phyloP scores from a whole-genome alignment of 2,329 filamentous ascomycete genomes.

The Stagonosporopsis vannaccii region DNA sequence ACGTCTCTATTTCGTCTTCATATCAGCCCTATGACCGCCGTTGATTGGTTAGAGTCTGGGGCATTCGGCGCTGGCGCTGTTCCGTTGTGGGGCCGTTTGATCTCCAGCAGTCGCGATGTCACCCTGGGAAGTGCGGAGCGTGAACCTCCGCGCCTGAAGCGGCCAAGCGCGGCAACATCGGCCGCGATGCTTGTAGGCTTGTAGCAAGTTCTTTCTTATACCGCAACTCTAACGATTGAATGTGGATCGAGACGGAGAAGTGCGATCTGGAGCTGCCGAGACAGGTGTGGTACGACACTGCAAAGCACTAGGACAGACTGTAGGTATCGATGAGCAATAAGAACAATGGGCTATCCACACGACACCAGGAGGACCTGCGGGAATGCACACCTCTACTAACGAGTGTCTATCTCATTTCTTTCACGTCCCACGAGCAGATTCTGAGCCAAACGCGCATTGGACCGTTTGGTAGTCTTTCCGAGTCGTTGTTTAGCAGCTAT shows the following conservation, averaged over 20 bases:
- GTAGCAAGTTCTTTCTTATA: neutral
- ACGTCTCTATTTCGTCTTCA: no score
- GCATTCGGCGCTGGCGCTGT: no score
- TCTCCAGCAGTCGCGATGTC: slow-evolving; percentile 8
- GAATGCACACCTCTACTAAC: neutral
- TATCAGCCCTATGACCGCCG: no score
- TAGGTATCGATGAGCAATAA: neutral
- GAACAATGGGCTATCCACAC: neutral
- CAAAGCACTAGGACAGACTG: neutral
- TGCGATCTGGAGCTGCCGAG: neutral
- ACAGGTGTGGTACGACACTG: neutral
- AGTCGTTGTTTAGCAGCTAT: no score
- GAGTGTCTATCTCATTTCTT: no score
- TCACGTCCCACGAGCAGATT: no score
- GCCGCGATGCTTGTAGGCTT: neutral
- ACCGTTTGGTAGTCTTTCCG: no score
- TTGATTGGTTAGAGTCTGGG: no score
- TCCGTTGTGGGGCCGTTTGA: slow-evolving; percentile 16
- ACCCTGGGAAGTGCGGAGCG: slow-evolving; percentile 2
- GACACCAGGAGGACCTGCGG: neutral
- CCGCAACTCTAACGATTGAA: neutral
- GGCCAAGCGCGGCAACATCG: neutral
- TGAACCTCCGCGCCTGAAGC: slow-evolving; percentile 1
- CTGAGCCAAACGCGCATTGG: no score
- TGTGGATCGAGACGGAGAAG: neutral